phyloP scores from a whole-genome alignment of 331 rosid species.

The Quercus tomentella region DNA sequence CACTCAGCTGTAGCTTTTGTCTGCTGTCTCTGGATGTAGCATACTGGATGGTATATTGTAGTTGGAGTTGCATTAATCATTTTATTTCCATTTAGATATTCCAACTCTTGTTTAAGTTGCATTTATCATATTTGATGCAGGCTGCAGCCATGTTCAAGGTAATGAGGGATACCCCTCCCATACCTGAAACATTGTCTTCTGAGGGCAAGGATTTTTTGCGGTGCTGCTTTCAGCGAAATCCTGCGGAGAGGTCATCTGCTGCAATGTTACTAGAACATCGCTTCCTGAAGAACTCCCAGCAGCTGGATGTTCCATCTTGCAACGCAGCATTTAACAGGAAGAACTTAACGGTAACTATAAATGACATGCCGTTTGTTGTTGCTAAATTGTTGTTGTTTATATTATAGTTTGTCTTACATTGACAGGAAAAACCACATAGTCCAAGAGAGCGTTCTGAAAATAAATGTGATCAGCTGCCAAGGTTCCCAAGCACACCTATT shows the following conservation, averaged over 20 bases:
- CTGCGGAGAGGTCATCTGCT: constrained; percentile 85
- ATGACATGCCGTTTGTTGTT: not conserved
- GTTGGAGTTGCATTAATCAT: not conserved
- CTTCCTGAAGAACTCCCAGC: constrained; percentile 57
- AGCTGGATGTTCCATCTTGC: constrained; percentile 41
- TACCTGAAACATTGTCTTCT: constrained; percentile 75
- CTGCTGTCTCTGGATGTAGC: constrained; percentile 8
- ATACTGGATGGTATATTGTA: not conserved
- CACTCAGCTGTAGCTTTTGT: constrained; percentile 15
- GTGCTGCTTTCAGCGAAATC: constrained; percentile 88
- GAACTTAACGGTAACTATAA: constrained; percentile 40
- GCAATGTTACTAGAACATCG: constrained; percentile 72
- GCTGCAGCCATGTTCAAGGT: constrained; percentile 99
- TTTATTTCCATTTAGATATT: not conserved
- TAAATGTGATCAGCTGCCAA: constrained; percentile 38
- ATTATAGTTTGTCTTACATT: constrained; percentile 13
- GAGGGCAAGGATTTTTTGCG: constrained; percentile 84
- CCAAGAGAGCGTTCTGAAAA: constrained; percentile 47
- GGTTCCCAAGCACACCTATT: constrained; percentile 21
- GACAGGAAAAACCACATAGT: constrained; percentile 56
- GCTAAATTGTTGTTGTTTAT: constrained; percentile 2
- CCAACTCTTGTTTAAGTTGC: constrained; percentile 15
- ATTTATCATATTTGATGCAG: constrained; percentile 39
- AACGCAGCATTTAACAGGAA: constrained; percentile 27
- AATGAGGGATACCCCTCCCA: constrained; percentile 73